Evolutionary conservation across 306 rosid genomes (phyloP).

Genomic region (Arachis hypogaea): DNA sequence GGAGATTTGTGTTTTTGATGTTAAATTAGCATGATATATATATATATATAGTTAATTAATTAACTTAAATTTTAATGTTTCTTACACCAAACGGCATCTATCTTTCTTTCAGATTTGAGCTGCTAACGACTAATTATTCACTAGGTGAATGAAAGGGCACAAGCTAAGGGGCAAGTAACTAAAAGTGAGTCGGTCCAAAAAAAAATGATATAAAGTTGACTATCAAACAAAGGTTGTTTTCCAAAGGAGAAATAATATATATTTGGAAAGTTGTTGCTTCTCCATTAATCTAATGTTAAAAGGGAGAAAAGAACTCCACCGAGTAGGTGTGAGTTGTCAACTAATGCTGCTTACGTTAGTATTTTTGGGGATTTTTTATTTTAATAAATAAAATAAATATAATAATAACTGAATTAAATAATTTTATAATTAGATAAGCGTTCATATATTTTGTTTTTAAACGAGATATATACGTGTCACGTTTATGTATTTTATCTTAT

Average conservation of each 20-base stretch:
- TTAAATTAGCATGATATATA: background rate
- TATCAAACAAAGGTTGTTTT: background rate
- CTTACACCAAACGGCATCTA: slow-evolving; percentile 18
- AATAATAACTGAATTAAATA: too few species aligned
- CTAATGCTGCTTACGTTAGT: background rate
- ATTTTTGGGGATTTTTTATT: too few species aligned
- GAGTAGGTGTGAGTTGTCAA: background rate
- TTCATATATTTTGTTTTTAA: too few species aligned
- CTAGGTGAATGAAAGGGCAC: slow-evolving; percentile 2
- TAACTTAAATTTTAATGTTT: background rate
- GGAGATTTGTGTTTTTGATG: background rate
- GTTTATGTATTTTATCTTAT: too few species aligned
- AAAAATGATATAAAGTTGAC: slow-evolving; percentile 15
- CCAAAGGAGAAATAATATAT: background rate
- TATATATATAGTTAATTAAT: background rate
- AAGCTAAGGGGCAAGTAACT: too few species aligned
- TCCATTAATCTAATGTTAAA: slow-evolving; percentile 14
- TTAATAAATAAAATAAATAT: too few species aligned
- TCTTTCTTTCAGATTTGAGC: slow-evolving; percentile 19
- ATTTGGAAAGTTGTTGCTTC: slow-evolving; percentile 12
- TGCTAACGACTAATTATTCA: background rate
- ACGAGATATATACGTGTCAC: too few species aligned
- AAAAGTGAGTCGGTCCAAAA: background rate
- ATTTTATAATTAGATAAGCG: too few species aligned
- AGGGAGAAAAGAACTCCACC: background rate